These are phyloP conservation scores for Cyclostephanos tholiformis DNA, from an alignment of 108 stramenopile genomes.

Conservation along the genomic window DNA sequence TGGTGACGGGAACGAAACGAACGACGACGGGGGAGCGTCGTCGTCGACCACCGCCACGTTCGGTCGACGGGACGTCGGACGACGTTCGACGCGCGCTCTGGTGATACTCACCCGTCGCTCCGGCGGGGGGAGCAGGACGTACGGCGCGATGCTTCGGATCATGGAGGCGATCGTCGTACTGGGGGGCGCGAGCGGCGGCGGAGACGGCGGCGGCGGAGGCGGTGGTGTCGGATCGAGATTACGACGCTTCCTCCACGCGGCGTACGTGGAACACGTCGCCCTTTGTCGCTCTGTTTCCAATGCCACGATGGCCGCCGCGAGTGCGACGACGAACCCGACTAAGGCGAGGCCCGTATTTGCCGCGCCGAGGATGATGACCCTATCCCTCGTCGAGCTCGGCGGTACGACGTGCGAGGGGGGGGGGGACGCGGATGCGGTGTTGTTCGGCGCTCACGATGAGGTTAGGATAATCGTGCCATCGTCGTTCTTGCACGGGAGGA, in stretches of 20 bases:
- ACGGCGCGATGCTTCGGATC: constrained; percentile 37
- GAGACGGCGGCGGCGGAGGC: background rate
- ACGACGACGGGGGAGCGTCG: background rate
- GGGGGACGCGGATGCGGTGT: background rate
- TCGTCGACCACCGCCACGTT: background rate
- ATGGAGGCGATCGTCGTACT: constrained; percentile 32
- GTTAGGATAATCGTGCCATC: constrained; percentile 30
- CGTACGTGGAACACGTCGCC: constrained; percentile 34
- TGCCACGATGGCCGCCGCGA: background rate
- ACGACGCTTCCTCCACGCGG: constrained; percentile 28
- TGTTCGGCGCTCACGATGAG: constrained; percentile 26
- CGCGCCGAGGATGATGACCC: constrained; percentile 23
- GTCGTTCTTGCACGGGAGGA: constrained; percentile 30
- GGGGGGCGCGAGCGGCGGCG: constrained; percentile 2
- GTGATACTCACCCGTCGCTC: constrained; percentile 47
- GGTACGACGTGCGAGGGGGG: constrained; percentile 2
- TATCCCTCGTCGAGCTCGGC: constrained; percentile 26
- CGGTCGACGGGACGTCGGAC: constrained; percentile 43
- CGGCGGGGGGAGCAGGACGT: constrained; percentile 47
- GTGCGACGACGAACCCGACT: too few relatives aligned
- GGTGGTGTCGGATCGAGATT: background rate
- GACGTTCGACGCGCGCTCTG: constrained; percentile 41
- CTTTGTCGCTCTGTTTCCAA: constrained; percentile 23
- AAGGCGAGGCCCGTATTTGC: constrained; percentile 9
- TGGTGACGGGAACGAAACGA: too few relatives aligned